Percentiles rank a stretch among this genome's conserved stretches.
phyloP scores from a whole-genome alignment of 1,284 basidiomycete species.

The Vanrija sp. region DNA sequence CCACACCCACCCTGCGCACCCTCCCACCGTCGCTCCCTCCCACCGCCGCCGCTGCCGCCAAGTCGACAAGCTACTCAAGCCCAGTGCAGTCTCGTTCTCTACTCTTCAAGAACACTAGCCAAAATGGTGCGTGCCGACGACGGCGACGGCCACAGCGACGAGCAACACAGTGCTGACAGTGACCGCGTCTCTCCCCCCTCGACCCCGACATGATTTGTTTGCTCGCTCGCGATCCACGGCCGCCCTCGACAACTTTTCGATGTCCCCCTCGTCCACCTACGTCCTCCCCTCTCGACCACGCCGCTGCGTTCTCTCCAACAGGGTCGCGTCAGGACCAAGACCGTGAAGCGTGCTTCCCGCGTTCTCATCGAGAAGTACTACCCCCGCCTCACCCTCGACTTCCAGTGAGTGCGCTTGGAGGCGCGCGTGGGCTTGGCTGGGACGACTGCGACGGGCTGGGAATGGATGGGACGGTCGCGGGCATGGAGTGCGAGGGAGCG shows the following conservation, averaged over 20 bases:
- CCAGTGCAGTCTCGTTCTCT: constrained; percentile 3
- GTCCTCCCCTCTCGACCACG: too few species aligned
- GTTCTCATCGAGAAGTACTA: constrained; percentile 99
- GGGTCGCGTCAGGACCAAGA: constrained; percentile 99
- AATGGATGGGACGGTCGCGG: neutral
- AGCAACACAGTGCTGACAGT: too few species aligned
- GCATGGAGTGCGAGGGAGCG: neutral
- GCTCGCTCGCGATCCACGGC: too few species aligned
- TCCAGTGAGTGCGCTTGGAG: constrained; percentile 58
- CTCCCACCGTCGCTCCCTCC: neutral
- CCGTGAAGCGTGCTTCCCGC: constrained; percentile 98
- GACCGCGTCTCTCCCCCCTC: too few species aligned
- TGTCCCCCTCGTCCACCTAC: too few species aligned
- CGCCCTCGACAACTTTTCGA: too few species aligned
- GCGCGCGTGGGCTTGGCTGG: neutral
- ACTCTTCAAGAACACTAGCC: constrained; percentile 15
- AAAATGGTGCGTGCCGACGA: constrained; percentile 14
- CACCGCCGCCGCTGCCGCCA: neutral
- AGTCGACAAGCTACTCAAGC: too few species aligned
- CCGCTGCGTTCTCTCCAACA: constrained; percentile 43
- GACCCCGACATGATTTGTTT: too few species aligned
- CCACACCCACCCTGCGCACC: neutral
- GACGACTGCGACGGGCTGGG: neutral
- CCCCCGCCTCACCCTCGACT: constrained; percentile 91
- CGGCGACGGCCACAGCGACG: neutral